These are phyloP conservation scores for Acanthamoeba royreba DNA, from an alignment of 208 protist species.

Conservation along the genomic window DNA sequence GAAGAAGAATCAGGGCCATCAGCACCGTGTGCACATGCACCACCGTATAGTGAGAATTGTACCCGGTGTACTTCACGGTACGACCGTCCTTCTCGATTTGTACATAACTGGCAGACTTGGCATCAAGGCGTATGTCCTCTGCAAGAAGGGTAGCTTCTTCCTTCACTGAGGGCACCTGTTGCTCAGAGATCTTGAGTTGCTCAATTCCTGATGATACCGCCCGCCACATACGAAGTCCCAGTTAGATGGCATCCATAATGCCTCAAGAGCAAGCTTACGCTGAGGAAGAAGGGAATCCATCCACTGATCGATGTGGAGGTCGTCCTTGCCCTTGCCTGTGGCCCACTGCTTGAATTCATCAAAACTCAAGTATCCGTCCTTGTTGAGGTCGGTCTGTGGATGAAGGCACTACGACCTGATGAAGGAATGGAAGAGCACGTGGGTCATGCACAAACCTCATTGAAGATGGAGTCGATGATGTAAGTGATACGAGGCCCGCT, in stretches of 20 bases:
- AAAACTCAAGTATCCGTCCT: background rate
- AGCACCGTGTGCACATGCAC: no score
- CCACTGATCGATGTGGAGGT: slow-evolving; percentile 13
- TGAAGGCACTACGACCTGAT: no score
- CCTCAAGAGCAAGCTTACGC: background rate
- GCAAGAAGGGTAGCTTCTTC: background rate
- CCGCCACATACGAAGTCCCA: background rate
- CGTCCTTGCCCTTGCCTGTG: background rate
- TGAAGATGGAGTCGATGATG: slow-evolving; percentile 21
- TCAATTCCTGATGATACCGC: background rate
- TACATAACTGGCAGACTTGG: background rate
- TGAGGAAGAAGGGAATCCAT: background rate
- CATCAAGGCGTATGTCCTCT: background rate
- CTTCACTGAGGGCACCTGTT: background rate
- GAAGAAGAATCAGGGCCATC: no score
- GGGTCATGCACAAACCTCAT: no score
- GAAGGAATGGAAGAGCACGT: no score
- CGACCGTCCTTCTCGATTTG: background rate
- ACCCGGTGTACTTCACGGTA: background rate
- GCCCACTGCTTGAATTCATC: background rate
- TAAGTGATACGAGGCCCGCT: background rate
- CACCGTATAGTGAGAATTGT: no score
- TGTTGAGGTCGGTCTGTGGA: background rate
- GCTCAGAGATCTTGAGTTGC: background rate
- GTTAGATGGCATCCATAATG: background rate